Percentiles rank a stretch among this genome's conserved stretches.
Conservation (phyloP, 768 basidiomycete species). For the Amanita exitialis region DNA sequence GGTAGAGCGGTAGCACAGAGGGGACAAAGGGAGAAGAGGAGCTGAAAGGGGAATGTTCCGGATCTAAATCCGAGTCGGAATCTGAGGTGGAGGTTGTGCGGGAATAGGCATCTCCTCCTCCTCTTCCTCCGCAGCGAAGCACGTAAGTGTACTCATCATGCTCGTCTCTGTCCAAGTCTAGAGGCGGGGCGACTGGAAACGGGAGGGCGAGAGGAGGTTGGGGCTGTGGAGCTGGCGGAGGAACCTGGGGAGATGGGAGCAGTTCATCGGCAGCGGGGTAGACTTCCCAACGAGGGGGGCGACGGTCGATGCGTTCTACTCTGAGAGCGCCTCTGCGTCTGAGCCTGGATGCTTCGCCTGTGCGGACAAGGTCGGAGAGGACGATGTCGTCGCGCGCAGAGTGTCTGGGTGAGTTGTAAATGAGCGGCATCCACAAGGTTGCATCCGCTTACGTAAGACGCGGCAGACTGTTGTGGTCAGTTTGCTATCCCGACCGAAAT, state of each 20-base stretch:
- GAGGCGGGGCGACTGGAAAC: not conserved
- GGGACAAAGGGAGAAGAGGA: constrained; percentile 7
- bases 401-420: not conserved
- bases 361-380: constrained; percentile 59
- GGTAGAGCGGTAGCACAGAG: constrained; percentile 28
- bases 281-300: constrained; percentile 1
- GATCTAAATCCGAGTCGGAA: not conserved
- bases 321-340: constrained; percentile 68
- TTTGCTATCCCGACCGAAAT: too few relatives aligned
- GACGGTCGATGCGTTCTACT: constrained; percentile 28
- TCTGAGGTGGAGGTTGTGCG: constrained; percentile 9
- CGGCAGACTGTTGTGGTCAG: not conserved
- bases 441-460: not conserved
- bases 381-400: constrained; percentile 43
- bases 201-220: not conserved
- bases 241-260: not conserved
- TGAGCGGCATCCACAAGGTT: not conserved
- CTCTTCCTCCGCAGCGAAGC: constrained; percentile 18
- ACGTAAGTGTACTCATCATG: constrained; percentile 17
- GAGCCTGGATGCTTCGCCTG: constrained; percentile 63
- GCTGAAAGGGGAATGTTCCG: constrained; percentile 15
- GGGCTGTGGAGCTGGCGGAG: not conserved
- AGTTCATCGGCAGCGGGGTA: not conserved
- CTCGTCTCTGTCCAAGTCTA: constrained; percentile 6
- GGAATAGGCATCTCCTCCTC: constrained; percentile 2